These are phyloP conservation scores for Prunus yedoensis DNA, from an alignment of 331 rosid species.

Conservation along the genomic window DNA sequence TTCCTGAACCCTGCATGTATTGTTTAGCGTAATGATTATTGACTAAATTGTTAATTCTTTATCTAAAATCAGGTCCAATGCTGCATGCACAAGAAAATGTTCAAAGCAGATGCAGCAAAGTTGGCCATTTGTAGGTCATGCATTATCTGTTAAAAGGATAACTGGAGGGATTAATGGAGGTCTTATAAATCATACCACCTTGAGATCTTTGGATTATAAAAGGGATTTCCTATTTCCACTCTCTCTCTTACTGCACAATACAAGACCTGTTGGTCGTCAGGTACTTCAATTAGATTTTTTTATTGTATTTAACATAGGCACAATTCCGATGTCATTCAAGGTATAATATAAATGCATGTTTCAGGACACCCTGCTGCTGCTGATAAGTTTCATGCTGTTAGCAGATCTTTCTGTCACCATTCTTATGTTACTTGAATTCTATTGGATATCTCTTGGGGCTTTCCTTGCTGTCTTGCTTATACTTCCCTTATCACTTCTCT, in stretches of 20 bases:
- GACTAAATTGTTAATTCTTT: conserved; percentile 23
- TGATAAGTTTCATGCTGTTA: conserved; percentile 75
- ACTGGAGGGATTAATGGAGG: conserved; percentile 97
- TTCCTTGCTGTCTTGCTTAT: conserved; percentile 85
- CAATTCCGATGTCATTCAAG: conserved; percentile 10
- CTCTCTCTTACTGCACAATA: conserved; percentile 79
- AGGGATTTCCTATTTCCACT: conserved; percentile 79
- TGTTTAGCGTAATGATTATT: conserved; percentile 5
- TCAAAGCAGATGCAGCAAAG: conserved; percentile 61
- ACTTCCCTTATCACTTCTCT: conserved; percentile 89
- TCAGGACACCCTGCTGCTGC: conserved; percentile 89
- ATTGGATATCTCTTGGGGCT: conserved; percentile 93
- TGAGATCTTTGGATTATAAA: conserved; percentile 71
- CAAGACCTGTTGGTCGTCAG: conserved; percentile 96
- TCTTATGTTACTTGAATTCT: conserved; percentile 91
- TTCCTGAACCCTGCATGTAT: background rate
- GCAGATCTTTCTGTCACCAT: conserved; percentile 86
- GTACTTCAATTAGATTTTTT: conserved; percentile 39
- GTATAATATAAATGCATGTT: conserved; percentile 42
- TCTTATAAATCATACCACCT: conserved; percentile 70
- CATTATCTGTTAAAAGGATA: conserved; percentile 73
- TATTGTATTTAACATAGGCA: conserved; percentile 14
- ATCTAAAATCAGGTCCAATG: conserved; percentile 48
- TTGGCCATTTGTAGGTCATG: conserved; percentile 70
- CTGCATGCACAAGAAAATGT: conserved; percentile 44